Percentiles rank a stretch among this genome's conserved stretches.
phyloP scores from a whole-genome alignment of 768 basidiomycete species.

The Agrocybe pediades region DNA sequence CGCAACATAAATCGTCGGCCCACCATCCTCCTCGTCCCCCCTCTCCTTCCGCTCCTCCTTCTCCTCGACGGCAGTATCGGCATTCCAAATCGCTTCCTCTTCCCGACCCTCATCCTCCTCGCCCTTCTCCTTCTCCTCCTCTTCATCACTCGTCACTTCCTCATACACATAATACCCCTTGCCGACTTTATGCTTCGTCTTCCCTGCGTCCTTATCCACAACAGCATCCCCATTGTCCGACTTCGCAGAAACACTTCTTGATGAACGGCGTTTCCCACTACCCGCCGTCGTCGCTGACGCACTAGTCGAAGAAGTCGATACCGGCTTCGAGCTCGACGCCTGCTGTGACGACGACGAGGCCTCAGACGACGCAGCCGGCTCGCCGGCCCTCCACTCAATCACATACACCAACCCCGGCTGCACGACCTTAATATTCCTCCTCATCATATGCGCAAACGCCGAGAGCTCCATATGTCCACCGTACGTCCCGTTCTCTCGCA shows the following conservation, averaged over 20 bases:
- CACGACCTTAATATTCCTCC: conserved; percentile 85
- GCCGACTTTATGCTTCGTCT: conserved; percentile 22
- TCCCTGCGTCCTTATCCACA: conserved; percentile 8
- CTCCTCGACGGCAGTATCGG: neutral
- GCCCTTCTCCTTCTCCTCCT: conserved; percentile 7
- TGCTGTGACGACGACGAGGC: neutral
- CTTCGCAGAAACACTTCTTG: too few species aligned
- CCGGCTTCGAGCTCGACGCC: neutral
- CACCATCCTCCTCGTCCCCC: conserved; percentile 17
- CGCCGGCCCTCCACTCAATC: conserved; percentile 77
- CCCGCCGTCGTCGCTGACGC: too few species aligned
- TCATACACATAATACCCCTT: conserved; percentile 26
- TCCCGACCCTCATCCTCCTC: conserved; percentile 8
- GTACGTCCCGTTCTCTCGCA: conserved; percentile 86
- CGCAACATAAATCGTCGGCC: conserved; percentile 78
- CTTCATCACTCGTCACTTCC: conserved; percentile 25
- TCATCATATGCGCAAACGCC: conserved; percentile 82
- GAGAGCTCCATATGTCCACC: conserved; percentile 94
- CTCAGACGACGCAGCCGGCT: neutral
- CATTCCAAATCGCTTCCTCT: conserved; percentile 3
- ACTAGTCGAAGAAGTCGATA: neutral
- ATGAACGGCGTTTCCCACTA: too few species aligned
- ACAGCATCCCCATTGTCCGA: neutral
- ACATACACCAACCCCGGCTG: conserved; percentile 92
- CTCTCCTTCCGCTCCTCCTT: conserved; percentile 6